Base-by-base conservation (phyloP, 805 yeast species). In the Metschnikowia hibisci region DNA sequence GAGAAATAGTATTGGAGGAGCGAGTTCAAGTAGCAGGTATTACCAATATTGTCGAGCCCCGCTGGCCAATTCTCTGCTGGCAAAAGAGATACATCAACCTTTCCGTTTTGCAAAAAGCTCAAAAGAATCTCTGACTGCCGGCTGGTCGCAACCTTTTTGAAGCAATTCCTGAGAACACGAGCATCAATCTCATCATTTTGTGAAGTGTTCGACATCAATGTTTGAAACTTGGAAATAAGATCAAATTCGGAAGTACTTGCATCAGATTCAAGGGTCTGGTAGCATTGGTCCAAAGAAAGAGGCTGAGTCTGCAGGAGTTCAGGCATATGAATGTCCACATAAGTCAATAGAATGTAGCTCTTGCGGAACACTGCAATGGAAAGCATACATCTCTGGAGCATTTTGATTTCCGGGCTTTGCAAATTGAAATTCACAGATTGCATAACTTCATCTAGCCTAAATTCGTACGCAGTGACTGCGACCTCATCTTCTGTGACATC, bases 21-120 rank as follows among this genome's bases (percentile, higher is more conserved):
- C 0, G 98, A 91, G 60, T 93, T 91, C 61, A 93, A 70, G 40
- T 57, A 57, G 63, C 99, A 93, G 0, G 99, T 91, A 60, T 93
- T 93, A 18, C 99, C 99, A 48, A 89, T 90, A 59, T 93, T 93
- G 62, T 84, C 87, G 57, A 93, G 72, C 0, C 99, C 99, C 3
- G 88, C 87, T 0, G 99, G 99, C 78, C 91, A 82, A 39, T 78
- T 75, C 12, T 77, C 81, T 0, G 80, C 76, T 0, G 89, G 82
- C 12, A 69, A 52, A 14, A 85, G 61, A 8, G 74, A 64, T 4
- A 80, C 75, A 57, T 84, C 87, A 29, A 84, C 66, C 15, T 74
- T 63, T 0, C 96, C 95, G 0, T 80, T 71, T 31, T 67, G 69
- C 26, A 88, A 63, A 53, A 73, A 88, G 10, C 79, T 71, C 4